Evolutionary conservation across 345 rosid species (phyloP).

Genomic region (Hevea brasiliensis): DNA sequence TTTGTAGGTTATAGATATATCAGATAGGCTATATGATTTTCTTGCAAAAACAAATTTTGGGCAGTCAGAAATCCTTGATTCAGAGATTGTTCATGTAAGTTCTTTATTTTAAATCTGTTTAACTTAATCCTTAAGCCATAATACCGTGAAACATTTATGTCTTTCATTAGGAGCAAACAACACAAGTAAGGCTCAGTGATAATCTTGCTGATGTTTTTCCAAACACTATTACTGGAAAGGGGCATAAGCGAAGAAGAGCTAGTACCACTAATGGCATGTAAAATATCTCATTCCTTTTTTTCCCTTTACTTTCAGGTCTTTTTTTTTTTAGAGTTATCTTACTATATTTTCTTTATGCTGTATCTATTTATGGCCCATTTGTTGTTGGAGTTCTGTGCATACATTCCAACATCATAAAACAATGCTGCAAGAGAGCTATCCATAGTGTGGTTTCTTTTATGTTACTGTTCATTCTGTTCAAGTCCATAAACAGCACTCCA

Average conservation of each 20-base stretch:
- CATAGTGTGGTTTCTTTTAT: not conserved
- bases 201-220: conserved; percentile 17
- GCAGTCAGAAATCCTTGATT: conserved; percentile 36
- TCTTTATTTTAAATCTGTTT: conserved; percentile 4
- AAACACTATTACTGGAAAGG: conserved; percentile 33
- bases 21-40: conserved; percentile 55
- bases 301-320: not conserved
- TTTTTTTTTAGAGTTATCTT: not conserved
- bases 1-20: conserved; percentile 62
- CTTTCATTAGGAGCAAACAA: conserved; percentile 40
- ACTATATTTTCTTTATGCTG: not conserved
- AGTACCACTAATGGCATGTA: conserved; percentile 40
- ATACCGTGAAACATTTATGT: conserved; percentile 7
- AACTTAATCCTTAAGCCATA: not conserved
- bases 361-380: conserved; percentile 2
- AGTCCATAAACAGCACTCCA: not conserved
- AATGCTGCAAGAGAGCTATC: not conserved
- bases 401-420: not conserved
- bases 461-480: not conserved
- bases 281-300: conserved; percentile 14
- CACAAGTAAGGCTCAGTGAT: conserved; percentile 34
- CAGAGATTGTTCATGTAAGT: conserved; percentile 53
- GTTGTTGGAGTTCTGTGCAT: not conserved
- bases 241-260: conserved; percentile 47
- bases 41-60: conserved; percentile 48